Conservation (phyloP, 371 early-diverging fungal genomes). For the Batrachochytrium dendrobatidis region DNA sequence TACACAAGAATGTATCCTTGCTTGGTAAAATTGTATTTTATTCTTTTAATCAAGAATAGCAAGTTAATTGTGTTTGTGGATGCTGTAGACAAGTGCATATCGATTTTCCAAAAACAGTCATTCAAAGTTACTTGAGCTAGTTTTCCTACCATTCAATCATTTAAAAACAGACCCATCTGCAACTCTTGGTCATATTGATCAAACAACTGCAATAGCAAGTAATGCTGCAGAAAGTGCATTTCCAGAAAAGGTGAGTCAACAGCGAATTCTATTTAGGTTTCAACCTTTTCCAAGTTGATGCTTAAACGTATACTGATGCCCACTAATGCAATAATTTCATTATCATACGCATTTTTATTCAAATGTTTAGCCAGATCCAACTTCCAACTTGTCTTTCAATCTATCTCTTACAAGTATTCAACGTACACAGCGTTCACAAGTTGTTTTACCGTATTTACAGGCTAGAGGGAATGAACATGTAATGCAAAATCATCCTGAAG, state of each 20-base stretch:
- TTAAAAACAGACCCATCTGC: background rate
- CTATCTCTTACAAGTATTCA: slow-evolving; percentile 78
- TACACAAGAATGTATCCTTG: background rate
- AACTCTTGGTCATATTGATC: background rate
- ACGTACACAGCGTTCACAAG: slow-evolving; percentile 59
- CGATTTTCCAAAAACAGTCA: background rate
- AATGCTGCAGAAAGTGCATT: background rate
- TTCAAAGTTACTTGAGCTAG: background rate
- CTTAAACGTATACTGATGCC: too few species aligned
- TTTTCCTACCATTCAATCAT: background rate
- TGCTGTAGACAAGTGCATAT: background rate
- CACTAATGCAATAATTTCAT: background rate
- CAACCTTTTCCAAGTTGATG: background rate
- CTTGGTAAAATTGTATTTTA: background rate
- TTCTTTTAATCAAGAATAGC: background rate
- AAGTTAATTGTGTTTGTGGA: background rate
- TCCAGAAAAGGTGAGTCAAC: background rate
- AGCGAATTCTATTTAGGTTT: background rate
- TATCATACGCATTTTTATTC: background rate
- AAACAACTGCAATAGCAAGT: background rate
- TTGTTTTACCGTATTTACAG: slow-evolving; percentile 73
- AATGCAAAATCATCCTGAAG: background rate
- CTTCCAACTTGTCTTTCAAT: slow-evolving; percentile 74
- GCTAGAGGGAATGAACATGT: slow-evolving; percentile 39
- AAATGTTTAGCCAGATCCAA: slow-evolving; percentile 33